Evolutionary conservation across 148 eudicot genomes (phyloP).

Genomic region (Amaranthus cruentus): DNA sequence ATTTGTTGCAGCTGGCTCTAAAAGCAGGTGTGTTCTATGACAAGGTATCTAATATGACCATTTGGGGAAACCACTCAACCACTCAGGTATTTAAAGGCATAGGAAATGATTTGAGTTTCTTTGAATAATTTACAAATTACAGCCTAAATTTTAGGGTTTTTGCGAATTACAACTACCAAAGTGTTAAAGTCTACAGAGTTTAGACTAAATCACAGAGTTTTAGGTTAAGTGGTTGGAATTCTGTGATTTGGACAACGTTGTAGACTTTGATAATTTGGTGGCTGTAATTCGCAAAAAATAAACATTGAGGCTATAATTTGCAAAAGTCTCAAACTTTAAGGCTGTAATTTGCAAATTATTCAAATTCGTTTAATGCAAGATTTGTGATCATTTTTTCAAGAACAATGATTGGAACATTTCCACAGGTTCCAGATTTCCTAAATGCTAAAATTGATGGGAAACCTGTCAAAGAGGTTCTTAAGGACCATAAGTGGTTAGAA

Average conservation of each 20-base stretch:
- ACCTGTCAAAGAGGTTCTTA: constrained; percentile 83
- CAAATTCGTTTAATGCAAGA: background rate
- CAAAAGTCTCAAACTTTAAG: too few relatives aligned
- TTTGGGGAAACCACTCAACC: constrained; percentile 99
- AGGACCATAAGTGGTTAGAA: constrained; percentile 86
- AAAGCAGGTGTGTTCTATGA: constrained; percentile 98
- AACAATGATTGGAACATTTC: background rate
- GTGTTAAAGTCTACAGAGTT: too few relatives aligned
- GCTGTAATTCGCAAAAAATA: too few relatives aligned
- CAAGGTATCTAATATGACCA: constrained; percentile 89
- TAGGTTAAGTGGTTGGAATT: too few relatives aligned
- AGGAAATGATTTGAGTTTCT: too few relatives aligned
- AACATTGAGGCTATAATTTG: too few relatives aligned
- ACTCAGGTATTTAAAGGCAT: constrained; percentile 52
- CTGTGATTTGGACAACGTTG: too few relatives aligned
- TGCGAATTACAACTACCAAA: too few relatives aligned
- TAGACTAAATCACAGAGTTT: too few relatives aligned
- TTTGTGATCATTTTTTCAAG: background rate
- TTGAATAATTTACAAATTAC: too few relatives aligned
- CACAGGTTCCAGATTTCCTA: constrained; percentile 89
- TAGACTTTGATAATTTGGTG: too few relatives aligned
- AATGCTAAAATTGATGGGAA: constrained; percentile 84
- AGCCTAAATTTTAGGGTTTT: too few relatives aligned
- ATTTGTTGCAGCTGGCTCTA: constrained; percentile 70
- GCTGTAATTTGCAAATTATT: background rate